phyloP scores from a whole-genome alignment of 106 monocot species.

The Dioscorea dumetorum region DNA sequence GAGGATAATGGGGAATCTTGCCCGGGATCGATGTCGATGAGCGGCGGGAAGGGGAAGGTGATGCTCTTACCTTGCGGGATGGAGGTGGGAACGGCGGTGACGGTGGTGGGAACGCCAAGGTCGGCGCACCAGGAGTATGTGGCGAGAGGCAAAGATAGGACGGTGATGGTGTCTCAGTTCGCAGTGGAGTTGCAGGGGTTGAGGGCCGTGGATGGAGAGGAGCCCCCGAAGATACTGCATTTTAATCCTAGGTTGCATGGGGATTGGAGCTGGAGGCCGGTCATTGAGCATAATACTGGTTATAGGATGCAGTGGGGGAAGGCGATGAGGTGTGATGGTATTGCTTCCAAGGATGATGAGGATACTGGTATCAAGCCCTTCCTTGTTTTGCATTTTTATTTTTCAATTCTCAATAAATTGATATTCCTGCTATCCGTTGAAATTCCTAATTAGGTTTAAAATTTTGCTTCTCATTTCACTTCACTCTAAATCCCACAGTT shows the following conservation, averaged over 20 bases:
- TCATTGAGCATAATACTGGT: constrained; percentile 84
- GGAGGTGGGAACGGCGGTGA: constrained; percentile 22
- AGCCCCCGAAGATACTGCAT: constrained; percentile 81
- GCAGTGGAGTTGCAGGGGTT: constrained; percentile 57
- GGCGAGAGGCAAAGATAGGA: constrained; percentile 9
- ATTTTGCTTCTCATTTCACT: no score
- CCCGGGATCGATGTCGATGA: constrained; percentile 16
- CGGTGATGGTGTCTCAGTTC: constrained; percentile 58
- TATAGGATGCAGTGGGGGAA: constrained; percentile 92
- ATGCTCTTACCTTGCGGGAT: constrained; percentile 34
- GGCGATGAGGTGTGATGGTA: constrained; percentile 51
- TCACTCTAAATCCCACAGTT: no score
- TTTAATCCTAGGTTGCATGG: constrained; percentile 73
- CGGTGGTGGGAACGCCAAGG: constrained; percentile 24
- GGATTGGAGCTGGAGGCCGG: constrained; percentile 70
- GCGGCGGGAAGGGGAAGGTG: constrained; percentile 13
- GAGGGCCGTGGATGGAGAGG: constrained; percentile 64
- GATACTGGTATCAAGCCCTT: constrained; percentile 28
- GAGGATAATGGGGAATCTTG: constrained; percentile 14
- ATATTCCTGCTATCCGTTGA: no score
- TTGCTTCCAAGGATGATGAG: constrained; percentile 33
- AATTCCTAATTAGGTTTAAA: no score
- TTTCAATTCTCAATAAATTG: no score
- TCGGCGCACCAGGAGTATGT: constrained; percentile 15
- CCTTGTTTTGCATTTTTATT: background rate